Evolutionary conservation across 73 alveolate genomes (phyloP).

Genomic region (Loxodes magnus): DNA sequence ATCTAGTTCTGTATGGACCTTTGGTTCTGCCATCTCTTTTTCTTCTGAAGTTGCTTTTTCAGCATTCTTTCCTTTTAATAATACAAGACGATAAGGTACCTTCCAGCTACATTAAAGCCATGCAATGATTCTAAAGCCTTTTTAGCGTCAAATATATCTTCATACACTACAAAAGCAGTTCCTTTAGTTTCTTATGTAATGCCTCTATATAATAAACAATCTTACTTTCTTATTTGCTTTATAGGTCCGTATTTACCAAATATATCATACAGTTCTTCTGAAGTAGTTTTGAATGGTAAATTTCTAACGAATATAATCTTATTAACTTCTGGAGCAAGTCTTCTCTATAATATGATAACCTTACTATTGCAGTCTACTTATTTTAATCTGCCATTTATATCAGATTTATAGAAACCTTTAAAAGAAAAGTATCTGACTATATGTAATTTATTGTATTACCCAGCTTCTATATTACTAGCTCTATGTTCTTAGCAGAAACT

Average conservation of each 20-base stretch:
- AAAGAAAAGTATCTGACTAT: too few species aligned
- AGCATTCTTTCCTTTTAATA: conserved; percentile 24
- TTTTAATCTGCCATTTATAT: too few species aligned
- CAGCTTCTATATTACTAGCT: too few species aligned
- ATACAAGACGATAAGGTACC: conserved; percentile 36
- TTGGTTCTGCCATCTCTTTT: too few species aligned
- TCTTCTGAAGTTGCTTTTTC: too few species aligned
- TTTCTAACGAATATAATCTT: conserved; percentile 77
- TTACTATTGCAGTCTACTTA: too few species aligned
- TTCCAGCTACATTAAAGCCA: conserved; percentile 96
- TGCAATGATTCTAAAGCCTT: conserved; percentile 92
- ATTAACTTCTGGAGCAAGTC: conserved; percentile 88
- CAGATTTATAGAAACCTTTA: too few species aligned
- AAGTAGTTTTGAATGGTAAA: conserved; percentile 91
- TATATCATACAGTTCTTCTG: conserved; percentile 95
- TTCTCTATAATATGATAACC: too few species aligned
- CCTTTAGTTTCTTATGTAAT: conserved; percentile 89
- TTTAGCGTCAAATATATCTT: conserved; percentile 95
- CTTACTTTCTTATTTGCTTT: conserved; percentile 84
- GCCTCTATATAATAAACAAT: conserved; percentile 46
- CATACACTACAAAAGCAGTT: conserved; percentile 96
- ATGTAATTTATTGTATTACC: too few species aligned
- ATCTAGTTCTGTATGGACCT: too few species aligned
- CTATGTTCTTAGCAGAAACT: too few species aligned
- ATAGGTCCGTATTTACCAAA: conserved; percentile 97